These are phyloP conservation scores for Guadua angustifolia DNA, from an alignment of 176 grass and related monocot genomes.

Conservation along the genomic window DNA sequence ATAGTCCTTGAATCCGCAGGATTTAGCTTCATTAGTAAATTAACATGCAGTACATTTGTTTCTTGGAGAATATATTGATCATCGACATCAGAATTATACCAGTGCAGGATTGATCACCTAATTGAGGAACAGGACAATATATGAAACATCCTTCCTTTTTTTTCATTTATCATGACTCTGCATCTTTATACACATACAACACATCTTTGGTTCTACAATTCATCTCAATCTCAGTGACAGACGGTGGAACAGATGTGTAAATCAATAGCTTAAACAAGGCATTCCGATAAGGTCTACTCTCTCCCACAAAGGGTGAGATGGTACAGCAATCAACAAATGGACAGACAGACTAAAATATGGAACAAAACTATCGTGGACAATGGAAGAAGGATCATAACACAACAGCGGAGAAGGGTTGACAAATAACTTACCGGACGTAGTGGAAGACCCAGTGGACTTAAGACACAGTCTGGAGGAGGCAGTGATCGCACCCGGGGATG, in stretches of 20 bases:
- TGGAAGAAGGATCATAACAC: conserved; percentile 1
- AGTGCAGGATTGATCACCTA: conserved; percentile 13
- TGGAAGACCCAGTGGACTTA: conserved; percentile 93
- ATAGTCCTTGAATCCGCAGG: not conserved
- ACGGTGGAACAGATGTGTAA: not conserved
- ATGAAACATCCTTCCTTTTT: not conserved
- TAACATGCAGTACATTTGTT: not conserved
- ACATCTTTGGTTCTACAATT: conserved; percentile 7
- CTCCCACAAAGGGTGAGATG: not conserved
- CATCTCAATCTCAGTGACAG: not conserved
- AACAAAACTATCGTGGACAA: conserved; percentile 4
- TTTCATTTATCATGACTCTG: not conserved
- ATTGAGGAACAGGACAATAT: not conserved
- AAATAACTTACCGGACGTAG: conserved; percentile 76
- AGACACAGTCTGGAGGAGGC: conserved; percentile 79
- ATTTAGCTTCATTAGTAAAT: conserved; percentile 20
- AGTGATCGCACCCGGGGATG: conserved; percentile 80
- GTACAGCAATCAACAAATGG: not conserved
- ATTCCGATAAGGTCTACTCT: not conserved
- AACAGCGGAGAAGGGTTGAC: conserved; percentile 7
- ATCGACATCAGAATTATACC: not conserved
- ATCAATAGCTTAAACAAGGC: conserved; percentile 12
- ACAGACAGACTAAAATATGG: not conserved
- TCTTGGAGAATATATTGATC: not conserved
- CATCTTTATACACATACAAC: not conserved